These are phyloP conservation scores for Orbilia ellipsospora DNA, from an alignment of 2,329 filamentous ascomycete species.

Conservation along the genomic window DNA sequence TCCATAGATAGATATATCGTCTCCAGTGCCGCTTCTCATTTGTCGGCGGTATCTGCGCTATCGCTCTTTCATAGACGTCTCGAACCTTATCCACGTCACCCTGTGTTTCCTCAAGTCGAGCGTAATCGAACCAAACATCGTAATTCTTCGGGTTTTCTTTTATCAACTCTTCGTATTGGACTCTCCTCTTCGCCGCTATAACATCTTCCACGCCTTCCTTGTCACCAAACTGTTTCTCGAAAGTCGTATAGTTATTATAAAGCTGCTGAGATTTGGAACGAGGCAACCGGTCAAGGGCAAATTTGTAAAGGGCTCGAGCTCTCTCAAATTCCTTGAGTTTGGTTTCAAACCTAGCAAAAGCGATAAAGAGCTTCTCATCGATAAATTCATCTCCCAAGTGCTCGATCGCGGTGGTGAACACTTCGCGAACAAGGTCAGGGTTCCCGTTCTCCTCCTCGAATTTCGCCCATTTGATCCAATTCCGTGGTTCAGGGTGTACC, in stretches of 20 bases:
- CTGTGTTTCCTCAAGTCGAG: conserved; percentile 85
- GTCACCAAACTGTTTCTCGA: conserved; percentile 98
- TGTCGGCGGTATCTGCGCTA: conserved; percentile 92
- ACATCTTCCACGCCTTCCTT: conserved; percentile 93
- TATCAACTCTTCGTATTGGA: conserved; percentile 93
- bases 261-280: conserved; percentile 84
- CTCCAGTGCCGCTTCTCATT: conserved; percentile 98
- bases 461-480: conserved; percentile 98
- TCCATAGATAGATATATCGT: conserved; percentile 96
- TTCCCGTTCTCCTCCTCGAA: conserved; percentile 97
- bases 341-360: conserved; percentile 93
- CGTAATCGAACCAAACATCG: conserved; percentile 96
- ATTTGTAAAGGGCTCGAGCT: conserved; percentile 94
- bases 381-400: conserved; percentile 92
- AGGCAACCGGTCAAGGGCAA: conserved; percentile 89
- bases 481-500: conserved; percentile 91
- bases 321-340: conserved; percentile 96
- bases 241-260: conserved; percentile 94
- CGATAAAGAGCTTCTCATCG: conserved; percentile 94
- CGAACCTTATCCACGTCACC: conserved; percentile 84
- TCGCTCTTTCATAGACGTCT: conserved; percentile 94
- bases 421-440: conserved; percentile 88
- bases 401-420: conserved; percentile 89
- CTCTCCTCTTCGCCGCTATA: conserved; percentile 89
- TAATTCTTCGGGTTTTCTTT: conserved; percentile 97